A percentile compares a stretch with the other conserved stretches of the same genome.
Evolutionary conservation across 169 alveolate species (phyloP).

Genomic region (Plasmodium vivax): DNA sequence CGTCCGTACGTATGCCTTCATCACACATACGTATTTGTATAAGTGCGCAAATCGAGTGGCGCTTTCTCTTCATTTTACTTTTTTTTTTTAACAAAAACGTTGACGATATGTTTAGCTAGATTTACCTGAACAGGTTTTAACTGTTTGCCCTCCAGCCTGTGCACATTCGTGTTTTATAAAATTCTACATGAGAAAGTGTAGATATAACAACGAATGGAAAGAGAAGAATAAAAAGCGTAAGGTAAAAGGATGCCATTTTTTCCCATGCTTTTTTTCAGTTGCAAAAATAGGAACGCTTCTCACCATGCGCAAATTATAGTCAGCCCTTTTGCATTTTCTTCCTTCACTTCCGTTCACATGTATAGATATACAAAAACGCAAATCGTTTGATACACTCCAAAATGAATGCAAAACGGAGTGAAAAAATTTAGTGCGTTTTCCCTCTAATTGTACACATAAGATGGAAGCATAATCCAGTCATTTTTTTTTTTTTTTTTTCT

Average conservation of each 20-base stretch:
- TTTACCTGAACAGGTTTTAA: neutral
- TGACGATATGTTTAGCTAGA: neutral
- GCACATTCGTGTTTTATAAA: neutral
- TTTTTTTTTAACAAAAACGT: neutral
- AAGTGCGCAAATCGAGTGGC: neutral
- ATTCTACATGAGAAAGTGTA: neutral
- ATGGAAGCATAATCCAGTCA: neutral
- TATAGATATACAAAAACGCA: neutral
- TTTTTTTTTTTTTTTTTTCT: neutral
- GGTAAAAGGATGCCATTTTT: neutral
- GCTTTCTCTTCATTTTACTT: neutral
- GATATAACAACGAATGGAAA: neutral
- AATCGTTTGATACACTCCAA: neutral
- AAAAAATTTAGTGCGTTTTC: neutral
- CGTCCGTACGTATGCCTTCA: neutral
- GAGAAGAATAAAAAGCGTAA: neutral
- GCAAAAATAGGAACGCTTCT: neutral
- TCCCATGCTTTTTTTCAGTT: neutral
- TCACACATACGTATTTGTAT: neutral
- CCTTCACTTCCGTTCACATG: neutral
- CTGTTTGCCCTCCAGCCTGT: neutral
- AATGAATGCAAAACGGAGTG: neutral
- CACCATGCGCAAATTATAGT: neutral
- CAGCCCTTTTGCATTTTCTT: neutral
- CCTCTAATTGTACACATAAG: neutral